phyloP scores from a whole-genome alignment of 371 early-diverging fungal species.

The Syncephalastrum monosporum region DNA sequence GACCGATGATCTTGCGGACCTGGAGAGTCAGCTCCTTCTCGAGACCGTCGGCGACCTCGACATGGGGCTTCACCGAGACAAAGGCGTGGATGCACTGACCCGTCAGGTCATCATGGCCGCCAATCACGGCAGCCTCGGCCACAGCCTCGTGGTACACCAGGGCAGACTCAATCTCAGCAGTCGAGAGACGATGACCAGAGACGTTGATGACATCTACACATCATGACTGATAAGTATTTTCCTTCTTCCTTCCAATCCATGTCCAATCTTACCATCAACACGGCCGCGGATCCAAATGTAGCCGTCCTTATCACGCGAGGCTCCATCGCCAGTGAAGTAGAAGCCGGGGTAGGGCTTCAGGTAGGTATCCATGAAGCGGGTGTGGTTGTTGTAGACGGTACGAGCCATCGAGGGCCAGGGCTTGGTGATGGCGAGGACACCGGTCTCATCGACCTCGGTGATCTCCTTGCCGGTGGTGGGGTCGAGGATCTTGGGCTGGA shows the following conservation, averaged over 20 bases:
- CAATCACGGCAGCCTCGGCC: constrained; percentile 96
- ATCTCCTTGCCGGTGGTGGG: constrained; percentile 80
- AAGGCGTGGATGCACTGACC: constrained; percentile 86
- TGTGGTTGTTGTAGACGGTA: constrained; percentile 87
- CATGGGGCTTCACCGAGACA: constrained; percentile 66
- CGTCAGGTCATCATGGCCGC: constrained; percentile 90
- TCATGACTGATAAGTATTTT: background rate
- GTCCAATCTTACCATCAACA: constrained; percentile 65
- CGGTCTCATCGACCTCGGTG: constrained; percentile 74
- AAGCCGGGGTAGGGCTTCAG: constrained; percentile 82
- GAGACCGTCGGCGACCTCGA: constrained; percentile 42
- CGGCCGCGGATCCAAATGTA: constrained; percentile 95
- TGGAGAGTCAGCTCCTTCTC: constrained; percentile 69
- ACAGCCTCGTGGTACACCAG: constrained; percentile 74
- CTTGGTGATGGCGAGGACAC: constrained; percentile 83
- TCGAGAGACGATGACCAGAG: constrained; percentile 96
- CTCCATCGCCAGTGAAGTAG: constrained; percentile 93
- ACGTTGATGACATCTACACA: constrained; percentile 92
- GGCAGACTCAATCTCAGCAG: constrained; percentile 95
- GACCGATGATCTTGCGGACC: constrained; percentile 90
- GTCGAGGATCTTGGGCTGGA: constrained; percentile 85
- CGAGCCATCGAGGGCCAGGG: constrained; percentile 97
- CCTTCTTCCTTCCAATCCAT: background rate
- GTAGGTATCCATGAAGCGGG: constrained; percentile 89
- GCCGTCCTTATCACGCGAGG: constrained; percentile 86